Evolutionary conservation across 371 early-diverging fungal genomes (phyloP), one percentile per base, ranked within the genome.

Genomic region (Apophysomyces trapeziformis): DNA sequence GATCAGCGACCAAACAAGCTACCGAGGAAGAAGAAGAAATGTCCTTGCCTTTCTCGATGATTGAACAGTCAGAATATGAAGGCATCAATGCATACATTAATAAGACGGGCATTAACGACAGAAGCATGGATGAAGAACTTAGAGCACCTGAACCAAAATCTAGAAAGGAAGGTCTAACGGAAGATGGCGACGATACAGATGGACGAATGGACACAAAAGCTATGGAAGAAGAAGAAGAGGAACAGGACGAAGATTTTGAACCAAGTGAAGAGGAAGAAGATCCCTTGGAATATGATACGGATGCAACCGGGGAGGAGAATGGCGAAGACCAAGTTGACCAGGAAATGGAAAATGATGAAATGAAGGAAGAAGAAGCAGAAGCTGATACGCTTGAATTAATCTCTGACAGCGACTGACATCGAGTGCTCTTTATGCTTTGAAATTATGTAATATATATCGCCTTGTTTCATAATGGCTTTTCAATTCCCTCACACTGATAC

Each of bases 61-160:
- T 89, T 50, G 86, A 85, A 57, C 77, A 83, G 54, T 68, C 75
- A 0, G 88, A 87, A 64, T 79, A 75, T 62, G 79, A 72, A 4
- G 78, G 73, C 8, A 84, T 89, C 21, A 68, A 79, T 39, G 69
- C 57, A 0, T 89, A 85, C 61, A 81, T 80, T 18, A 77, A 76
- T 62, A 76, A 65, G 21, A 57, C 65, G 35, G 67, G 64, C 35
- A 75, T 80, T 39, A 72, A 74, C 46, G 86, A 85, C 43, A 68
- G 70, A 9, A 78, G 82, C 46, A 75, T 84, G 76, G 65, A 69
- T 5, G 79, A 75, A 41, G 82, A 76, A 57, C 69, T 70, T 60
- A 75, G 75, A 38, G 80, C 80, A 54, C 71, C 76, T 0, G 65
- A 47, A 38, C 60, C 59, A 3, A 67, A 63, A 37, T 56, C 43